These are phyloP conservation scores for Schwanniomyces yamadae DNA, from an alignment of 805 yeast genomes.

Conservation along the genomic window DNA sequence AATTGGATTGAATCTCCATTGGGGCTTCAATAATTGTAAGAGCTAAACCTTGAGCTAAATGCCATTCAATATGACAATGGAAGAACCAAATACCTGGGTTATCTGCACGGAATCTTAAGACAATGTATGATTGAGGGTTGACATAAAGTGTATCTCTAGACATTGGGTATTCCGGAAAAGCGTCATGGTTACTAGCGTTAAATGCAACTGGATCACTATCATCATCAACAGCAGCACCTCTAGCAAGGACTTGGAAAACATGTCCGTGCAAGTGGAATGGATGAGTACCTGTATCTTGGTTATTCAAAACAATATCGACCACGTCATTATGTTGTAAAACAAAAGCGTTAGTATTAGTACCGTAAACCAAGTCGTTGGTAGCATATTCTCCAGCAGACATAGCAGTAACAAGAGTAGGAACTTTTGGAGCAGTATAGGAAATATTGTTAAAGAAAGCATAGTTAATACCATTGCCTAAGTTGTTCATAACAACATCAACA, in stretches of 20 bases:
- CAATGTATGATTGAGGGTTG: conserved; percentile 65
- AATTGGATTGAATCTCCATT: conserved; percentile 38
- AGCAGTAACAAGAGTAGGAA: conserved; percentile 68
- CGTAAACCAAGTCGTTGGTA: conserved; percentile 62
- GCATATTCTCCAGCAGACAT: conserved; percentile 60
- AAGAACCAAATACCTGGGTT: conserved; percentile 95
- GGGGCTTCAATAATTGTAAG: conserved; percentile 73
- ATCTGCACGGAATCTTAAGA: conserved; percentile 70
- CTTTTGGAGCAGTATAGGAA: conserved; percentile 63
- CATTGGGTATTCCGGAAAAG: conserved; percentile 59
- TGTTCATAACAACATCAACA: conserved; percentile 62
- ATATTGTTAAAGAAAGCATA: conserved; percentile 75
- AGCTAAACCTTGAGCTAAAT: conserved; percentile 78
- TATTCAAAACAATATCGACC: conserved; percentile 75
- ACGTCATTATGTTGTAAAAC: conserved; percentile 60
- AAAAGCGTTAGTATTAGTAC: conserved; percentile 64
- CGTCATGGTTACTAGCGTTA: conserved; percentile 33
- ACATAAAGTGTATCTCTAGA: conserved; percentile 71
- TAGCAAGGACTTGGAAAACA: conserved; percentile 59
- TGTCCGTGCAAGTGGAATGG: conserved; percentile 83
- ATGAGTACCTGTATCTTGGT: conserved; percentile 76
- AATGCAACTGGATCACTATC: conserved; percentile 52
- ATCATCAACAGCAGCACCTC: conserved; percentile 52
- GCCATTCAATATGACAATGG: conserved; percentile 92
- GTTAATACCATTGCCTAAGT: conserved; percentile 69